Percentiles rank a stretch among this genome's conserved stretches.
Conservation (phyloP, 495 filamentous ascomycete genomes). For the Geoglossum glabrum region DNA sequence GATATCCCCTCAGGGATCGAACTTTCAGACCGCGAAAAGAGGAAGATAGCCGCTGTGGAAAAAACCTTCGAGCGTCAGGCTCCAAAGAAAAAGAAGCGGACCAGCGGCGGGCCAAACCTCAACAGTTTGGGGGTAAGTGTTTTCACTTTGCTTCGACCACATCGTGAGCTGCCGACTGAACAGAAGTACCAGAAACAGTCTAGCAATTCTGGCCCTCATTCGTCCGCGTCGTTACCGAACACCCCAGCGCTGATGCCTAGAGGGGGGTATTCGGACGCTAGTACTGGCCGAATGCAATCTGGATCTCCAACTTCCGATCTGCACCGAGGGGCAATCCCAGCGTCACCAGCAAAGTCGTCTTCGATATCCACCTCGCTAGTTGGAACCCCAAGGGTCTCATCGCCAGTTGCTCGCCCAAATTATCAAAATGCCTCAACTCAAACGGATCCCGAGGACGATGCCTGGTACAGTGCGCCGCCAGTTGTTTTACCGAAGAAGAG, state of each 20-base stretch:
- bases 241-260: background rate
- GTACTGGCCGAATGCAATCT: background rate
- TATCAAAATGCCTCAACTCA: constrained; percentile 29
- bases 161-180: background rate
- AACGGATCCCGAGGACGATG: constrained; percentile 26
- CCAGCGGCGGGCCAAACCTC: constrained; percentile 32
- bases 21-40: constrained; percentile 67
- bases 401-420: constrained; percentile 5
- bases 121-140: constrained; percentile 17
- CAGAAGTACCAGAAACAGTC: constrained; percentile 5
- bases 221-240: background rate
- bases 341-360: background rate
- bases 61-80: constrained; percentile 41
- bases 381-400: background rate
- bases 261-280: background rate
- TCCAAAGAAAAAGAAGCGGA: constrained; percentile 37
- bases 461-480: constrained; percentile 17
- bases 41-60: constrained; percentile 71
- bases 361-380: background rate
- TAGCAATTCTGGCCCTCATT: background rate
- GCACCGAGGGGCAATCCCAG: background rate
- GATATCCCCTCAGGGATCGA: constrained; percentile 30
- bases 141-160: constrained; percentile 11
- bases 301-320: background rate
- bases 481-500: constrained; percentile 19